Conservation (phyloP, 371 early-diverging fungal genomes). For the Syncephalastrum contaminatum region DNA sequence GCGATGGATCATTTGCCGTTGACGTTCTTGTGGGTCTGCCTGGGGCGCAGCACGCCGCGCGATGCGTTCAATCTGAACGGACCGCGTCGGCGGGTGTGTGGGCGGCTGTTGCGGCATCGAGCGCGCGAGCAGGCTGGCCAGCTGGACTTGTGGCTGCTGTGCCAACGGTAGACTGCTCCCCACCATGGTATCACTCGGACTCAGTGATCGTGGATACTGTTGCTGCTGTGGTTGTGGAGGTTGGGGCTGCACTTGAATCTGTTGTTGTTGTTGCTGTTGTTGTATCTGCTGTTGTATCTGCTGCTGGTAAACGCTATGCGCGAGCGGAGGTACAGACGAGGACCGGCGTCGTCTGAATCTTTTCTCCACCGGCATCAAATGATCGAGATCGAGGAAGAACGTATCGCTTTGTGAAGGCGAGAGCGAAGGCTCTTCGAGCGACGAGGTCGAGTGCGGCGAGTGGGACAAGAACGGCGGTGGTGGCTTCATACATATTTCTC, state of each 20-base stretch:
- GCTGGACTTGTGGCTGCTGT: conserved; percentile 1
- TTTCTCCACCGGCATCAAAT: conserved; percentile 7
- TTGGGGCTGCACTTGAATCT: neutral
- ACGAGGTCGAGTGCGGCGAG: conserved; percentile 6
- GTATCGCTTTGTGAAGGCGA: conserved; percentile 1
- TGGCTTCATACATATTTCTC: neutral
- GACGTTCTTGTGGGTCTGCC: conserved; percentile 10
- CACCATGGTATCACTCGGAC: neutral
- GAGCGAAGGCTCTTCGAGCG: conserved; percentile 5
- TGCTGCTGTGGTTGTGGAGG: neutral
- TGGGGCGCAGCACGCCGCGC: conserved; percentile 6
- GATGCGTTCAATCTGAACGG: conserved; percentile 13
- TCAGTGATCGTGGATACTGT: neutral
- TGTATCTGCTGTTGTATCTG: neutral
- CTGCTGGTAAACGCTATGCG: neutral
- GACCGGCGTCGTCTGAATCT: neutral
- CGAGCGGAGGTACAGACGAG: too few relatives aligned
- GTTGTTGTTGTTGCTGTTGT: conserved; percentile 7
- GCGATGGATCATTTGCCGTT: conserved; percentile 49
- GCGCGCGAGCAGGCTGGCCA: neutral
- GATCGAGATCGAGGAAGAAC: conserved; percentile 10
- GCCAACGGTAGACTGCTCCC: conserved; percentile 5
- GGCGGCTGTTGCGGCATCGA: conserved; percentile 6
- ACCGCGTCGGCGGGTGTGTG: conserved; percentile 1
- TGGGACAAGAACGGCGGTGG: conserved; percentile 7